Conservation (phyloP, 176 grass and related monocot genomes). For the Pontederia crassipes region DNA sequence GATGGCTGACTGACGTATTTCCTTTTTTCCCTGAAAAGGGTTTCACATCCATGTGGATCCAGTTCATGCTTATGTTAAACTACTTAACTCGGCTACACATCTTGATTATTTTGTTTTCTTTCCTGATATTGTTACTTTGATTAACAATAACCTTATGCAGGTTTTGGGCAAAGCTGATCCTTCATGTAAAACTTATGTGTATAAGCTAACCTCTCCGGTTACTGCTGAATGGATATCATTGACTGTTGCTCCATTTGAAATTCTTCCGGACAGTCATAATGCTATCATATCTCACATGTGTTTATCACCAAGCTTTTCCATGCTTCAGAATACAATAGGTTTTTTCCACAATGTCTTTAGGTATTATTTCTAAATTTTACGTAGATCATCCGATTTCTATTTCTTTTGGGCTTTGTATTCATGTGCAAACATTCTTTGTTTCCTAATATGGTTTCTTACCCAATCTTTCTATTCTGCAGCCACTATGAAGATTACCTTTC, state of each 20-base stretch:
- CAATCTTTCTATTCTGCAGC: conserved; percentile 41
- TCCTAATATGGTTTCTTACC: background rate
- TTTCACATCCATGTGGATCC: too few relatives aligned
- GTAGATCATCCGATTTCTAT: conserved; percentile 2
- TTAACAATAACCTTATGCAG: conserved; percentile 36
- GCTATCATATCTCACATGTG: conserved; percentile 69
- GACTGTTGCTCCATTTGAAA: conserved; percentile 80
- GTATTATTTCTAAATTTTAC: conserved; percentile 22
- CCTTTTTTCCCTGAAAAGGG: too few relatives aligned
- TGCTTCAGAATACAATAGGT: conserved; percentile 77
- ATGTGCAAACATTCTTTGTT: conserved; percentile 14
- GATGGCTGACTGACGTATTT: too few relatives aligned
- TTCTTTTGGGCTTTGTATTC: conserved; percentile 5
- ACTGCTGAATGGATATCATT: conserved; percentile 92
- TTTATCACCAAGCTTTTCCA: conserved; percentile 52
- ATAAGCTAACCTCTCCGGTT: conserved; percentile 77
- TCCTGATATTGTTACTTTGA: conserved; percentile 1
- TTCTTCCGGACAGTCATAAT: conserved; percentile 71
- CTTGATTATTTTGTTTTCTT: background rate
- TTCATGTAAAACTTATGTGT: conserved; percentile 89
- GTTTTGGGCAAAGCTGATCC: conserved; percentile 84
- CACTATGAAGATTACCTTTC: conserved; percentile 91
- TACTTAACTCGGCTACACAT: background rate
- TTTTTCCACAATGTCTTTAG: conserved; percentile 90
- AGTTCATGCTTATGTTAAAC: too few relatives aligned